phyloP scores from a whole-genome alignment of 345 rosid genomes.

The Odontarrhena argentea region DNA sequence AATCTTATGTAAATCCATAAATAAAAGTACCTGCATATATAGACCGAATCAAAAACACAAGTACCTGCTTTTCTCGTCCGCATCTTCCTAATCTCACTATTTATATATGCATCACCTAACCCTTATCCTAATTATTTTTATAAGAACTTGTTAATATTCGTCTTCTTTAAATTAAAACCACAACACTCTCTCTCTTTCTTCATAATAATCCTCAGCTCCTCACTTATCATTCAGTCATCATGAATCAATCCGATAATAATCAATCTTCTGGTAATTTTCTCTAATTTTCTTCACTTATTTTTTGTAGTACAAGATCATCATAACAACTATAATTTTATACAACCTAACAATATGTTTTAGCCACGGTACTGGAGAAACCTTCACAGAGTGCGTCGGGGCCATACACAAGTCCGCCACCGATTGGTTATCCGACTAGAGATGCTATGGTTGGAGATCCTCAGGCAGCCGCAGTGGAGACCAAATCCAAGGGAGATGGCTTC shows the following conservation, averaged over 20 bases:
- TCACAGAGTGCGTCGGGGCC: constrained; percentile 29
- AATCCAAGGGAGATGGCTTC: constrained; percentile 70
- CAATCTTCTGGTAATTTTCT: constrained; percentile 37
- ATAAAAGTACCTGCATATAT: constrained; percentile 16
- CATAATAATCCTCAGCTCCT: constrained; percentile 22
- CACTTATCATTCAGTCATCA: constrained; percentile 21
- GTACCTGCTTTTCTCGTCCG: constrained; percentile 33
- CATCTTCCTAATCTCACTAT: constrained; percentile 17
- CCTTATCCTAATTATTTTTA: not conserved
- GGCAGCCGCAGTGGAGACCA: constrained; percentile 48
- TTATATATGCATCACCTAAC: constrained; percentile 11
- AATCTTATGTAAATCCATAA: constrained; percentile 6
- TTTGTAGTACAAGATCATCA: not conserved
- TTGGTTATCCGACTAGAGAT: constrained; percentile 61
- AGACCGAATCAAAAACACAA: constrained; percentile 23
- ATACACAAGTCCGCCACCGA: constrained; percentile 50
- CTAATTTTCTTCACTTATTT: not conserved
- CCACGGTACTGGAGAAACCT: constrained; percentile 43
- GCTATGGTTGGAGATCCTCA: constrained; percentile 27
- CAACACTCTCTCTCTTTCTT: constrained; percentile 10
- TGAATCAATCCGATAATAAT: constrained; percentile 42
- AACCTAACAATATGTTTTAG: not conserved
- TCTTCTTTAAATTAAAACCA: constrained; percentile 22
- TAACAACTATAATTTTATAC: not conserved
- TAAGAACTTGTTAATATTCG: constrained; percentile 14